phyloP scores from a whole-genome alignment of 1,284 basidiomycete genomes.

The Sanghuangporus baumii region DNA sequence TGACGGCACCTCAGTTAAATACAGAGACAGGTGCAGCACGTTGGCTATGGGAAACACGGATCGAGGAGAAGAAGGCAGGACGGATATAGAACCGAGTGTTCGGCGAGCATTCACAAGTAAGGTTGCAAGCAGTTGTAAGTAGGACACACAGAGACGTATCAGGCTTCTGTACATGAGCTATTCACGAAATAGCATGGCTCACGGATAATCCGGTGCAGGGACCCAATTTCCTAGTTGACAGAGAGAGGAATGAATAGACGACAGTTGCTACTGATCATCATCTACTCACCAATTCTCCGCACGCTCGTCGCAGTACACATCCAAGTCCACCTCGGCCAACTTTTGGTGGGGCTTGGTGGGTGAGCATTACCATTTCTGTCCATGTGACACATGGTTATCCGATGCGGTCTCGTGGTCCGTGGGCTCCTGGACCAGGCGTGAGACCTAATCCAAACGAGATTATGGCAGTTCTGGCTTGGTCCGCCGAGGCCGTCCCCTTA shows the following conservation, averaged over 20 bases:
- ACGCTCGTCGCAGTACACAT: background rate
- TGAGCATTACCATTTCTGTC: background rate
- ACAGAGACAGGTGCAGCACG: constrained; percentile 12
- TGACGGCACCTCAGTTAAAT: constrained; percentile 14
- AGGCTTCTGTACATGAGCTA: constrained; percentile 9
- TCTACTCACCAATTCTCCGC: background rate
- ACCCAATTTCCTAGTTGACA: background rate
- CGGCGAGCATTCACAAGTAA: constrained; percentile 9
- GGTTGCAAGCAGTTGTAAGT: background rate
- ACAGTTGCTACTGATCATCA: background rate
- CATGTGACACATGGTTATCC: background rate
- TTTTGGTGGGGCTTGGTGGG: background rate
- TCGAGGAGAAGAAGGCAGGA: background rate
- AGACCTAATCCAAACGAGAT: background rate
- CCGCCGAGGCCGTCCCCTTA: background rate
- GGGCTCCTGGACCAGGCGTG: background rate
- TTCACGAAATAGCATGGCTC: constrained; percentile 2
- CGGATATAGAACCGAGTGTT: constrained; percentile 13
- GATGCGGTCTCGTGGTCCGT: background rate
- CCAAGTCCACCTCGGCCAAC: background rate
- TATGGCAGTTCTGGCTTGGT: background rate
- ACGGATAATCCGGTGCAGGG: background rate
- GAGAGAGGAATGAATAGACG: background rate
- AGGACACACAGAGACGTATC: constrained; percentile 1
- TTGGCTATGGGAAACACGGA: constrained; percentile 1